Conservation (phyloP, 164 flowering plant genomes). For the Protea cynaroides region DNA sequence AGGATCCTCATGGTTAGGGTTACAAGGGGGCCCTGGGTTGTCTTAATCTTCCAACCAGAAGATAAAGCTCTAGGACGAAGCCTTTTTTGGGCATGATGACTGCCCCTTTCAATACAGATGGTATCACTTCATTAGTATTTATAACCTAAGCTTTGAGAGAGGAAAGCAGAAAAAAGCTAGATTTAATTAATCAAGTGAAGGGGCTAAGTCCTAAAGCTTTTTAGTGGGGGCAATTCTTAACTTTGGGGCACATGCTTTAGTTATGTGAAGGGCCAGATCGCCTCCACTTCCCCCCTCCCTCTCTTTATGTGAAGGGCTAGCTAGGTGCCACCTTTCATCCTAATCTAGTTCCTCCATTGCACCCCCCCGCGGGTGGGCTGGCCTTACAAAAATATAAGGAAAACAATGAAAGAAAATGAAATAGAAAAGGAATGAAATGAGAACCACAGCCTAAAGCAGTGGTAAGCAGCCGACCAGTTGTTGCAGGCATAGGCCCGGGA, state of each 20-base stretch:
- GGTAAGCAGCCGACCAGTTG: no score
- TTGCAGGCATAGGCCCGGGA: no score
- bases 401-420: no score
- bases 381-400: no score
- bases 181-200: slow-evolving; percentile 4
- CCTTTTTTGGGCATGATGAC: neutral
- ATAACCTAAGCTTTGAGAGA: neutral
- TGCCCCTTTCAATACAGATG: no score
- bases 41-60: slow-evolving; percentile 10
- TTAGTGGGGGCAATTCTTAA: slow-evolving; percentile 7
- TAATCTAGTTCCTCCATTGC: no score
- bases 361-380: no score
- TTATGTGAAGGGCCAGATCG: neutral
- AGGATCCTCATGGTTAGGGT: no score
- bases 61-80: slow-evolving; percentile 1
- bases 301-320: neutral
- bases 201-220: neutral
- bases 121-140: neutral
- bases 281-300: no score
- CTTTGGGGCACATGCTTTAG: slow-evolving; percentile 9
- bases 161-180: neutral
- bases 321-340: no score
- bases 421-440: no score
- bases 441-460: no score
- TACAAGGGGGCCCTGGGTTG: neutral